phyloP scores from a whole-genome alignment of 352 stramenopile species.

The Pythium diclinum region DNA sequence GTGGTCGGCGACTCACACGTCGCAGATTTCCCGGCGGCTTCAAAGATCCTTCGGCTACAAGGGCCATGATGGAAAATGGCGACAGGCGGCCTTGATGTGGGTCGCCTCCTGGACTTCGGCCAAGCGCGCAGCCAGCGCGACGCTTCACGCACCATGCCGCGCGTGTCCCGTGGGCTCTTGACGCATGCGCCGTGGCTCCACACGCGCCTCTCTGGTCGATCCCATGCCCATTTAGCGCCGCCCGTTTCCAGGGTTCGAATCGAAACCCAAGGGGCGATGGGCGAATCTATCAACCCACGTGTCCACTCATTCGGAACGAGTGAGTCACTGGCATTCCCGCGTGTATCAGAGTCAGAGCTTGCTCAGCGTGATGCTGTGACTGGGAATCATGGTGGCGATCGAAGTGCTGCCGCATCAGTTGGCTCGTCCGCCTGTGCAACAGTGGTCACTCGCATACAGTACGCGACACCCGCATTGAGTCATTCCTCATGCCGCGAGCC shows the following conservation, averaged over 20 bases:
- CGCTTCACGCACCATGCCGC: constrained; percentile 6
- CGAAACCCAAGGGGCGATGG: background rate
- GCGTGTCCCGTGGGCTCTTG: background rate
- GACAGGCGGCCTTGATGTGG: background rate
- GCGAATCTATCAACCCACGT: background rate
- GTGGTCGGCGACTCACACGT: constrained; percentile 1
- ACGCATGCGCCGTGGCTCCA: background rate
- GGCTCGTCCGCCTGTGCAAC: background rate
- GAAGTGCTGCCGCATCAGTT: background rate
- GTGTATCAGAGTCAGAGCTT: background rate
- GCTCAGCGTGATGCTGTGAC: background rate
- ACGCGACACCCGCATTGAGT: background rate
- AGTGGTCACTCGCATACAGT: background rate
- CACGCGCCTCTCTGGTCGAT: background rate
- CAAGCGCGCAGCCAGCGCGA: constrained; percentile 5
- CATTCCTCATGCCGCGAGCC: background rate
- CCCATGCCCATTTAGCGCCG: background rate
- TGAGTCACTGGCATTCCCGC: too few relatives aligned
- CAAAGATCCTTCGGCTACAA: background rate
- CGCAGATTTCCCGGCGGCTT: background rate
- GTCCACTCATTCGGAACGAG: too few relatives aligned
- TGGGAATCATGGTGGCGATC: background rate
- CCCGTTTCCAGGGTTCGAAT: background rate
- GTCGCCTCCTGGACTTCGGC: background rate
- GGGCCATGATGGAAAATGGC: background rate